Percentiles rank a stretch among this genome's conserved stretches.
These are phyloP conservation scores for Vigna nakashimae DNA, from an alignment of 306 rosid genomes.

Conservation along the genomic window DNA sequence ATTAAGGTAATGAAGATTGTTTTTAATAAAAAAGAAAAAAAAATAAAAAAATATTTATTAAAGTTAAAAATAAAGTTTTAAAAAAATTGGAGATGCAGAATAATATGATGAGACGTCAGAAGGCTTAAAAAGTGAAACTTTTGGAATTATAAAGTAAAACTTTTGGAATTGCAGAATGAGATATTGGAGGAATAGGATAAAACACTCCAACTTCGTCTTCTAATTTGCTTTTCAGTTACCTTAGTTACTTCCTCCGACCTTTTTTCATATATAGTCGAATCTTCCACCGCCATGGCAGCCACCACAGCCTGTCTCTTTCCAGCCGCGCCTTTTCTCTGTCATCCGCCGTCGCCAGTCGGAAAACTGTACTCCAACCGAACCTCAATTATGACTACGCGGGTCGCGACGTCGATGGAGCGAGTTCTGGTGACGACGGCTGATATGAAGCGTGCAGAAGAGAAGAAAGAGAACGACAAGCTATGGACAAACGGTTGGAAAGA, in stretches of 20 bases:
- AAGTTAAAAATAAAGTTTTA: too few relatives aligned
- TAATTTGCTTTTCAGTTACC: neutral
- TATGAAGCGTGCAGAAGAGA: constrained; percentile 26
- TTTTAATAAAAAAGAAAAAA: too few relatives aligned
- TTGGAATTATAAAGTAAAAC: too few relatives aligned
- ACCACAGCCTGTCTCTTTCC: constrained; percentile 45
- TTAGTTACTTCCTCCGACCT: neutral
- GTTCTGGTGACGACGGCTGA: neutral
- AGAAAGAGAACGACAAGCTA: constrained; percentile 33
- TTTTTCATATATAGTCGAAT: constrained; percentile 3
- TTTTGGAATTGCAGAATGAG: too few relatives aligned
- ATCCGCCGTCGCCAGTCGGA: neutral
- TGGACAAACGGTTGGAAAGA: constrained; percentile 47
- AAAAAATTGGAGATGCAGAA: too few relatives aligned
- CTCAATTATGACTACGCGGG: constrained; percentile 17
- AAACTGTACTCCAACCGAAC: constrained; percentile 32
- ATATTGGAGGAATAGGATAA: too few relatives aligned
- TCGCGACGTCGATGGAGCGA: constrained; percentile 49
- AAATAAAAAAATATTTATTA: too few relatives aligned
- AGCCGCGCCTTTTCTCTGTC: constrained; percentile 37
- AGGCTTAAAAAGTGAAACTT: too few relatives aligned
- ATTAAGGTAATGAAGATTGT: too few relatives aligned
- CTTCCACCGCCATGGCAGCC: constrained; percentile 52
- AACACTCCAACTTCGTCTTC: neutral
- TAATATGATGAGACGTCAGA: too few relatives aligned